Evolutionary conservation across 306 rosid genomes (phyloP).

Genomic region (Castanopsis chinensis): DNA sequence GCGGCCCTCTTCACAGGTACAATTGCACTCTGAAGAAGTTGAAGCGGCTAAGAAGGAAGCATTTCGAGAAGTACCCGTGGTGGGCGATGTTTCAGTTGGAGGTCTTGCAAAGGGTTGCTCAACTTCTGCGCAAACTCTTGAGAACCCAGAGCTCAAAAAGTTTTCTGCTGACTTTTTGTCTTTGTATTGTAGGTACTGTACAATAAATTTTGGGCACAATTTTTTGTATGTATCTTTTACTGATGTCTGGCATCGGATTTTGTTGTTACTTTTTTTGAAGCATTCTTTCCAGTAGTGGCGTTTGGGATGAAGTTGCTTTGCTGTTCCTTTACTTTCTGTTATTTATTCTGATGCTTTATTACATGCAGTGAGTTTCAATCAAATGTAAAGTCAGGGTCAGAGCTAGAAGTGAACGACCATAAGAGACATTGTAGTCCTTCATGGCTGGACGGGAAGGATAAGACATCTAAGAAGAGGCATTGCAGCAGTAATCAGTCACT

Average conservation of each 20-base stretch:
- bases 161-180: slow-evolving; percentile 68
- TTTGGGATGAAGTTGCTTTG: slow-evolving; percentile 3
- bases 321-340: not conserved
- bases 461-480: slow-evolving; percentile 37
- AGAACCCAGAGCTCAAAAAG: slow-evolving; percentile 43
- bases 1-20: slow-evolving; percentile 25
- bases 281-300: not conserved
- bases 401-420: slow-evolving; percentile 44
- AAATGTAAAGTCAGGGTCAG: slow-evolving; percentile 30
- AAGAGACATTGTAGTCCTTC: slow-evolving; percentile 38
- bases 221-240: not conserved
- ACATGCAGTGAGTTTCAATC: slow-evolving; percentile 45
- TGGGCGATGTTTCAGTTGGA: slow-evolving; percentile 27
- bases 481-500: slow-evolving; percentile 23
- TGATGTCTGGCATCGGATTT: not conserved
- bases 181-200: slow-evolving; percentile 68
- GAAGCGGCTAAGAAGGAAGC: slow-evolving; percentile 24
- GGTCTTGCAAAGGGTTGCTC: slow-evolving; percentile 24
- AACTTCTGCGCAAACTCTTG: slow-evolving; percentile 26
- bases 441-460: slow-evolving; percentile 34
- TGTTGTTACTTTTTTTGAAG: not conserved
- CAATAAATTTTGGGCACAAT: not conserved
- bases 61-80: slow-evolving; percentile 10
- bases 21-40: slow-evolving; percentile 16
- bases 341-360: slow-evolving; percentile 6